Evolutionary conservation across 495 filamentous ascomycete species (phyloP).

Genomic region (Geopyxis carbonaria): DNA sequence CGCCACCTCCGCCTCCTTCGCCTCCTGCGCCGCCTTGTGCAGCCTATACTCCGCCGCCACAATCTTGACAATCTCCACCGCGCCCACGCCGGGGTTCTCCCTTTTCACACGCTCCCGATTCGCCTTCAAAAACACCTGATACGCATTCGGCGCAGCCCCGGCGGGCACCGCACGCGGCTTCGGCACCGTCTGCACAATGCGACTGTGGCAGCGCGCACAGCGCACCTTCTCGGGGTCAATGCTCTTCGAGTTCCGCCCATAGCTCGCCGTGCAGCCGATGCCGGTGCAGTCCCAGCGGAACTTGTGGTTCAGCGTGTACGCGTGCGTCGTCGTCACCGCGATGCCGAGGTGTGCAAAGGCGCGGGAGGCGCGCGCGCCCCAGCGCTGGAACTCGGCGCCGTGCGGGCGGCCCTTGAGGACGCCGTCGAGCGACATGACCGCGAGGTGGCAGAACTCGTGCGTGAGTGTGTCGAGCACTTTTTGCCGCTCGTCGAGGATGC

Average conservation of each 20-base stretch:
- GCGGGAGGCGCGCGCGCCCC: constrained; percentile 30
- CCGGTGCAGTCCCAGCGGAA: constrained; percentile 63
- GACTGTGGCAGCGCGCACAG: constrained; percentile 53
- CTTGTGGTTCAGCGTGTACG: constrained; percentile 73
- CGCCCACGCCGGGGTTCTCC: constrained; percentile 28
- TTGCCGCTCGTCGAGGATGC: constrained; percentile 21
- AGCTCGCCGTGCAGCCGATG: constrained; percentile 49
- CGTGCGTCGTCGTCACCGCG: constrained; percentile 74
- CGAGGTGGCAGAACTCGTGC: constrained; percentile 90
- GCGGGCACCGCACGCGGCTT: constrained; percentile 43
- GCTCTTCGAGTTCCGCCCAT: constrained; percentile 66
- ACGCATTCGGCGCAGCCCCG: too few species aligned
- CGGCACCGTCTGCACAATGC: constrained; percentile 62
- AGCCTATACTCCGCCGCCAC: not conserved
- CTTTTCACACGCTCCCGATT: constrained; percentile 39
- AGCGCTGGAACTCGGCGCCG: constrained; percentile 66
- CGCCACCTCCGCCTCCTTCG: not conserved
- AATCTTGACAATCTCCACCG: not conserved
- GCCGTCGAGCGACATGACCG: constrained; percentile 64
- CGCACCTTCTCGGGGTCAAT: constrained; percentile 48
- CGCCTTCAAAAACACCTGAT: constrained; percentile 51
- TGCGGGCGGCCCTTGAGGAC: constrained; percentile 56
- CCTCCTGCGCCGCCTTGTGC: not conserved
- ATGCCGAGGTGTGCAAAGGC: constrained; percentile 39
- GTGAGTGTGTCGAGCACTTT: constrained; percentile 71